A percentile compares a stretch with the other conserved stretches of the same genome.
phyloP scores from a whole-genome alignment of 306 rosid genomes.

The Albizia julibrissin region DNA sequence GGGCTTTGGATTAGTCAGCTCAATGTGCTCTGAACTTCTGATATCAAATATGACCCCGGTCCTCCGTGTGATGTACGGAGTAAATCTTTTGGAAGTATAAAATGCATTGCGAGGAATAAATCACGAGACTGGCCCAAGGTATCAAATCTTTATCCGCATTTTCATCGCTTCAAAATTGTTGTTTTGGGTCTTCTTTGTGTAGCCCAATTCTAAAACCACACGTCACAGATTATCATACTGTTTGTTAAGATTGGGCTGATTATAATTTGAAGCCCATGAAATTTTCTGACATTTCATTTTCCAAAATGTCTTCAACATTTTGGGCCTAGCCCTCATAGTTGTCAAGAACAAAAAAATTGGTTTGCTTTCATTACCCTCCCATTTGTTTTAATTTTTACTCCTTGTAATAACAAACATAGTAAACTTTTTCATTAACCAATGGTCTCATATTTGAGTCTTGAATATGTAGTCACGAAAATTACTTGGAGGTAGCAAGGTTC shows the following conservation, averaged over 20 bases:
- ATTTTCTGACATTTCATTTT: too few species aligned
- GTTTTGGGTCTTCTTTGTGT: not conserved
- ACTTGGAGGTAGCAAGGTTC: too few species aligned
- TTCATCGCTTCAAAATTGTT: not conserved
- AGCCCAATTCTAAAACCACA: not conserved
- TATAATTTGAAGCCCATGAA: not conserved
- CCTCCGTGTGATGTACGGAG: not conserved
- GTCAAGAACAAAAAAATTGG: too few species aligned
- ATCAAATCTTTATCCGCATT: not conserved
- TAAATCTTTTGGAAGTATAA: not conserved
- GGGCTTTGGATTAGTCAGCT: not conserved
- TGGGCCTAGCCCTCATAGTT: too few species aligned
- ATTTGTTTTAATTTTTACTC: too few species aligned
- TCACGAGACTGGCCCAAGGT: not conserved
- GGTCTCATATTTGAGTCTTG: fast-evolving
- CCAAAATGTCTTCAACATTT: too few species aligned
- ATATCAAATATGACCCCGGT: too few species aligned
- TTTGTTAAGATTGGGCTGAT: not conserved
- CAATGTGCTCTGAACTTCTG: too few species aligned
- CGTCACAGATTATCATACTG: not conserved
- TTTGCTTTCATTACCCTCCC: too few species aligned
- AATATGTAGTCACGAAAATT: too few species aligned
- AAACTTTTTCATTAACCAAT: too few species aligned
- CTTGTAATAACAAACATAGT: too few species aligned
- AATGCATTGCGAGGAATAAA: not conserved